A percentile compares a stretch with the other conserved stretches of the same genome.
Conservation (phyloP, 352 stramenopile species). For the Phytophthora sp. region DNA sequence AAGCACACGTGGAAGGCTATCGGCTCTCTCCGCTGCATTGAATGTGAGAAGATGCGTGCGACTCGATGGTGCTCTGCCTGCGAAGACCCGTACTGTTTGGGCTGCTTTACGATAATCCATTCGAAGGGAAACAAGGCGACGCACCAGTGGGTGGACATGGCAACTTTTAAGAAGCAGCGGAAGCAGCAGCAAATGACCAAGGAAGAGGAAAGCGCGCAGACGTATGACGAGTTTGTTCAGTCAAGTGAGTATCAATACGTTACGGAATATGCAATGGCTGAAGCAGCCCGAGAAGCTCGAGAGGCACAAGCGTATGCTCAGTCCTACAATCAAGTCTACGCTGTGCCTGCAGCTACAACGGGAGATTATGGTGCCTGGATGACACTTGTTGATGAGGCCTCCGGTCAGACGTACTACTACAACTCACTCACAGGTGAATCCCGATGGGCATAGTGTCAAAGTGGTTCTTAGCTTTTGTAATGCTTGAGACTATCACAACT, state of each 20-base stretch:
- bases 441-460: conserved; percentile 46
- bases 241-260: conserved; percentile 85
- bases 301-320: conserved; percentile 25
- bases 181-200: conserved; percentile 36
- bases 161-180: conserved; percentile 55
- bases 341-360: conserved; percentile 5
- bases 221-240: conserved; percentile 76
- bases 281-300: conserved; percentile 20
- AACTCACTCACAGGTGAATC: conserved; percentile 76
- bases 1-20: conserved; percentile 83
- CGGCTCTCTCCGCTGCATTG: conserved; percentile 75
- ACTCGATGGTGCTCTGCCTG: conserved; percentile 79
- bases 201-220: conserved; percentile 69
- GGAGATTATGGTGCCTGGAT: conserved; percentile 52
- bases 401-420: conserved; percentile 78
- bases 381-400: conserved; percentile 64
- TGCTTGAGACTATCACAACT: background rate
- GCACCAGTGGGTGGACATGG: conserved; percentile 79
- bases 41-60: conserved; percentile 87
- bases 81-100: conserved; percentile 81
- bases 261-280: conserved; percentile 45
- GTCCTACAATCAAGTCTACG: conserved; percentile 10
- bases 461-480: background rate
- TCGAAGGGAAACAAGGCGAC: conserved; percentile 78
- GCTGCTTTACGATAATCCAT: conserved; percentile 86